These are phyloP conservation scores for Sphagnurus paluster DNA, from an alignment of 1,284 basidiomycete species.

Conservation along the genomic window DNA sequence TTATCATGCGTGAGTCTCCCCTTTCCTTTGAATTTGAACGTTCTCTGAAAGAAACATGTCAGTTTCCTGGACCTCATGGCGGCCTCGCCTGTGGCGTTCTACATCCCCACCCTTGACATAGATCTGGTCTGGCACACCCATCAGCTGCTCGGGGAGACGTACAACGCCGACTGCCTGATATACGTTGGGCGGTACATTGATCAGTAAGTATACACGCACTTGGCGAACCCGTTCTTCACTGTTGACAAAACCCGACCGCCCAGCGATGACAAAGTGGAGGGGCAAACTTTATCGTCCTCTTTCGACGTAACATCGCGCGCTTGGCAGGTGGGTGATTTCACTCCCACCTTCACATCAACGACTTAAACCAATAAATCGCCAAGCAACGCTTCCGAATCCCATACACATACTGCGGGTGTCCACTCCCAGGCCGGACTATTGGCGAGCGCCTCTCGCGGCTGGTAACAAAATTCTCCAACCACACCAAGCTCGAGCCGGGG, in stretches of 20 bases:
- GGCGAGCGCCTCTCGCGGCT: constrained; percentile 37
- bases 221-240: background rate
- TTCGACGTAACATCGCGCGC: constrained; percentile 42
- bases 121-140: constrained; percentile 45
- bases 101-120: constrained; percentile 42
- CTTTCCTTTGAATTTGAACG: no score
- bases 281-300: constrained; percentile 29
- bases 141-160: constrained; percentile 31
- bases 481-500: constrained; percentile 13
- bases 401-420: constrained; percentile 51
- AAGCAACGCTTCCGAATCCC: constrained; percentile 36
- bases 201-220: constrained; percentile 28
- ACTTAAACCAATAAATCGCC: background rate
- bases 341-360: background rate
- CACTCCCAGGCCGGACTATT: constrained; percentile 41
- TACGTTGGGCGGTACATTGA: constrained; percentile 33
- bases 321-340: constrained; percentile 35
- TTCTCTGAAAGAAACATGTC: background rate
- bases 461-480: no score
- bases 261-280: constrained; percentile 43
- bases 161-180: constrained; percentile 27
- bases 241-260: background rate
- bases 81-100: constrained; percentile 29
- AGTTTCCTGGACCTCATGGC: constrained; percentile 37
- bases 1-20: constrained; percentile 36